Percentiles rank a stretch among this genome's conserved stretches.
These are phyloP conservation scores for Rhizophagus sp. DNA, from an alignment of 192 early-diverging fungal genomes.

Conservation along the genomic window DNA sequence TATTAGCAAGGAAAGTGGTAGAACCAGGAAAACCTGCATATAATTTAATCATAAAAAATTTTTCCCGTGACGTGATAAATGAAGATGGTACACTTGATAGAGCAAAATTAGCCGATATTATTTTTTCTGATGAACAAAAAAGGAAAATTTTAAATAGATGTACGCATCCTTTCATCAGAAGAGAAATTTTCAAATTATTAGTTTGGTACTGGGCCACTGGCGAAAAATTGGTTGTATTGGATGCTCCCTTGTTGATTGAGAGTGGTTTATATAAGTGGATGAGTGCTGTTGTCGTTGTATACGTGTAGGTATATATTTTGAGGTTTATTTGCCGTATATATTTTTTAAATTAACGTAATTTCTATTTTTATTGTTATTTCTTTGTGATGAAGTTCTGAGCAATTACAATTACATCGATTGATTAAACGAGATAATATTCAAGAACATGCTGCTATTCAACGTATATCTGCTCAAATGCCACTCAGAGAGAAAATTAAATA, in stretches of 20 bases:
- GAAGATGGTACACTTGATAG: slow-evolving; percentile 63
- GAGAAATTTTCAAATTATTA: slow-evolving; percentile 75
- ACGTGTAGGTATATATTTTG: slow-evolving; percentile 55
- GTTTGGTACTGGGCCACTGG: slow-evolving; percentile 72
- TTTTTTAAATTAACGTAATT: neutral
- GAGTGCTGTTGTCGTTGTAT: slow-evolving; percentile 75
- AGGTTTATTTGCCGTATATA: slow-evolving; percentile 9
- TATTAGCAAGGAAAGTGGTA: slow-evolving; percentile 86
- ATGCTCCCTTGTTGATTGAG: slow-evolving; percentile 94
- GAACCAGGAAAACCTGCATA: slow-evolving; percentile 74
- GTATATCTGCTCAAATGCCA: slow-evolving; percentile 83
- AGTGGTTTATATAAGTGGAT: slow-evolving; percentile 75
- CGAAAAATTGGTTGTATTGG: slow-evolving; percentile 72
- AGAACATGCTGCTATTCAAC: slow-evolving; percentile 61
- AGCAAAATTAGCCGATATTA: slow-evolving; percentile 71
- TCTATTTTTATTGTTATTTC: neutral
- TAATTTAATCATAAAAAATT: slow-evolving; percentile 68
- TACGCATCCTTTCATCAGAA: slow-evolving; percentile 86
- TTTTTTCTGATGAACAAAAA: slow-evolving; percentile 75
- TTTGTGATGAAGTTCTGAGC: slow-evolving; percentile 54
- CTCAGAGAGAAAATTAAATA: slow-evolving; percentile 73
- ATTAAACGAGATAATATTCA: slow-evolving; percentile 69
- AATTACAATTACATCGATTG: slow-evolving; percentile 75
- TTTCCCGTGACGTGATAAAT: slow-evolving; percentile 70
- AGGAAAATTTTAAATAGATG: slow-evolving; percentile 76